Evolutionary conservation across 805 yeast genomes (phyloP), one percentile per base, ranked within the genome.

Genomic region (Clavispora phyllophila): DNA sequence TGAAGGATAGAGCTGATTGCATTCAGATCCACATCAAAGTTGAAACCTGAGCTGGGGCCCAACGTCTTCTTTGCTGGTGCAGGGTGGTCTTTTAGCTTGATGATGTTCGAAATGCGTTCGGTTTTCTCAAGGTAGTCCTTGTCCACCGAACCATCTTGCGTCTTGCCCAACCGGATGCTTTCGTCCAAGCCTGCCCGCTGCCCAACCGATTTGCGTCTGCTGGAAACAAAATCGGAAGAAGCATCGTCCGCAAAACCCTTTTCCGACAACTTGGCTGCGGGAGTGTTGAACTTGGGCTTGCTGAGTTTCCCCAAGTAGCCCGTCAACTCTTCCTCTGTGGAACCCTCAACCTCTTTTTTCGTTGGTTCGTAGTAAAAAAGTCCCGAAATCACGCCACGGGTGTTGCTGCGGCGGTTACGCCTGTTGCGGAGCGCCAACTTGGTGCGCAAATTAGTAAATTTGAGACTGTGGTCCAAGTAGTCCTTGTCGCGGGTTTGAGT

Each of bases 401-500:
- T 46, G 17, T 53, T 54, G 6, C 51, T 20, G 29, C 56, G 48
- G 15, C 43, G 40, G 9, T 35, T 41, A 22, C 22, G 39, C 19
- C 45, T 41, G 37, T 20, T 48, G 40, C 29, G 43, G 33, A 39
- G 40, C 24, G 50, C 49, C 18, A 51, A 36, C 35, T 47, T 54
- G 39, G 53, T 48, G 18, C 53, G 48, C 13, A 53, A 43, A 7
- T 45, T 50, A 20, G 49, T 55, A 39, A 63, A 66, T 26, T 58
- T 54, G 43, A 69, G 56, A 12, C 55, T 45, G 22, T 52, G 56
- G 18, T 59, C 53, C 33, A 70, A 54, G 26, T 54, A 65, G 35
- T 57, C 54, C 25, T 47, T 27, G 43, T 64, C 62, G 38, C 61
- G 68, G 2, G 75, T 70, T 47, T 70, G 75, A 5, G 75, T 70